Conservation (phyloP, 108 stramenopile genomes). For the Stephanodiscus triporus region DNA sequence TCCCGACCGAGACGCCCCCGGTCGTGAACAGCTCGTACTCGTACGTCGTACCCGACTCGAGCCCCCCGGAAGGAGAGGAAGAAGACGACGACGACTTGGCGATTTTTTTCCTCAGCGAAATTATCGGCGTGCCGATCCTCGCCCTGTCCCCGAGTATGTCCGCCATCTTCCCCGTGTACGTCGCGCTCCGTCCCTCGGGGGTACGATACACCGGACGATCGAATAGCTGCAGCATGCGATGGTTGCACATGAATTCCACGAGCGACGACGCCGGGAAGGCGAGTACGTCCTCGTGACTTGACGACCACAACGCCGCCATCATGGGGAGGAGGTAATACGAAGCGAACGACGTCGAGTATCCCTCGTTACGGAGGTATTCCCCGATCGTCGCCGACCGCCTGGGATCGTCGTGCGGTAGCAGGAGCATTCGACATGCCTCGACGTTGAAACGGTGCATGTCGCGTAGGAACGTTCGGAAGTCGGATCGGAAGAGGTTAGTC, state of each 20-base stretch:
- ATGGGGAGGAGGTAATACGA: conserved; percentile 92
- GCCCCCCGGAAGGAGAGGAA: too few relatives aligned
- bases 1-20: conserved; percentile 45
- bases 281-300: conserved; percentile 82
- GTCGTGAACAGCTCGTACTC: conserved; percentile 55
- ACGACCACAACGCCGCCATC: conserved; percentile 94
- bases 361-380: conserved; percentile 86
- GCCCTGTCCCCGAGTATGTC: conserved; percentile 63
- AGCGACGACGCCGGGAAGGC: conserved; percentile 83
- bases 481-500: conserved; percentile 60
- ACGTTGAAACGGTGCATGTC: conserved; percentile 90
- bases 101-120: conserved; percentile 47
- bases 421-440: conserved; percentile 72
- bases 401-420: conserved; percentile 70
- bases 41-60: too few relatives aligned
- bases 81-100: neutral
- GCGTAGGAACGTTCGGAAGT: conserved; percentile 78
- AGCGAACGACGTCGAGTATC: conserved; percentile 80
- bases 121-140: conserved; percentile 60
- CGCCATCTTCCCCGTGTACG: conserved; percentile 80
- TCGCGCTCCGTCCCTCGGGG: conserved; percentile 67
- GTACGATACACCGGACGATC: conserved; percentile 91
- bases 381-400: conserved; percentile 70
- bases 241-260: conserved; percentile 93
- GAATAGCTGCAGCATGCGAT: conserved; percentile 90